These are phyloP conservation scores for Scenedesmus sp. DNA, from an alignment of 163 green algal species.

Conservation along the genomic window DNA sequence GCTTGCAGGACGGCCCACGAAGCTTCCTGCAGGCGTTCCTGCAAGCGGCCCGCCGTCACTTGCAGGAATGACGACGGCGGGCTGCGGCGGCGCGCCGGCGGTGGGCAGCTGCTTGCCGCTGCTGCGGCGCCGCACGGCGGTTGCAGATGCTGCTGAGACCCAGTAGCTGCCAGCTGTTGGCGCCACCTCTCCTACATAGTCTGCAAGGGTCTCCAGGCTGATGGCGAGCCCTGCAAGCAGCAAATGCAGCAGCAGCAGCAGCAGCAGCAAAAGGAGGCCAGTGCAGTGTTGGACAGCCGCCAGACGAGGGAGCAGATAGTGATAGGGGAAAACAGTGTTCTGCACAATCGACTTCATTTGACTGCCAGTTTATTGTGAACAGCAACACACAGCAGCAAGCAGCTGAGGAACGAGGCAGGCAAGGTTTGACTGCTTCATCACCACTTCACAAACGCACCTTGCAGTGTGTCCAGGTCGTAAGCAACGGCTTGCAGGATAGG, in stretches of 20 bases:
- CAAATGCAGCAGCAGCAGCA: background rate
- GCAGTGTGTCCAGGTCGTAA: constrained; percentile 76
- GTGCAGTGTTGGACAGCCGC: background rate
- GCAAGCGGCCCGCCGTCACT: background rate
- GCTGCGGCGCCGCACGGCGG: background rate
- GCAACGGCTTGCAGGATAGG: constrained; percentile 64
- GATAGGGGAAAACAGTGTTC: no score
- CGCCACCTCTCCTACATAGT: constrained; percentile 61
- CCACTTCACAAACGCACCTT: constrained; percentile 18
- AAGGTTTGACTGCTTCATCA: no score
- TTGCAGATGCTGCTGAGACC: constrained; percentile 51
- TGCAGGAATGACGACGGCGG: constrained; percentile 26
- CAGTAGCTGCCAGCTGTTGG: constrained; percentile 62
- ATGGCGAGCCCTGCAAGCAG: constrained; percentile 56
- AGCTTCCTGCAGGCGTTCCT: constrained; percentile 38
- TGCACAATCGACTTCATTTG: no score
- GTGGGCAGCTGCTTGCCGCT: constrained; percentile 38
- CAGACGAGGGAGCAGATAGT: no score
- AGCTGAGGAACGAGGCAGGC: no score
- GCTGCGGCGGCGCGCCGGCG: constrained; percentile 10
- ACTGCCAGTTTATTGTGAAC: no score
- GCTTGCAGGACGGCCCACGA: constrained; percentile 54
- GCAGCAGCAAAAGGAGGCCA: constrained; percentile 16
- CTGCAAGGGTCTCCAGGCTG: constrained; percentile 58
- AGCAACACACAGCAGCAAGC: no score